Evolutionary conservation across 768 basidiomycete genomes (phyloP), one percentile per base, ranked within the genome.

Genomic region (Mycena alexandri): DNA sequence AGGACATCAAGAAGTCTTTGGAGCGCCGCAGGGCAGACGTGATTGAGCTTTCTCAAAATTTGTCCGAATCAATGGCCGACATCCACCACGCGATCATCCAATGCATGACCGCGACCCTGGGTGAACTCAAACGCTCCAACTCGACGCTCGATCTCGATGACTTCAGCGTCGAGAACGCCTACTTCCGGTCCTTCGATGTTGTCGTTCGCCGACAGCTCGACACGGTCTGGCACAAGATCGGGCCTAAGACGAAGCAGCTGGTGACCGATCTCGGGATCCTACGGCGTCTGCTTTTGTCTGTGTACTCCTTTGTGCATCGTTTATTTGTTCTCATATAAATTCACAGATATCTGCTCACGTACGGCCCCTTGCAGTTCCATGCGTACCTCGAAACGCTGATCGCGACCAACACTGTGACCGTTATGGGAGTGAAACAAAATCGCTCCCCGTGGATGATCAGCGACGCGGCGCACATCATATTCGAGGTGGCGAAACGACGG

Each of bases 161-260:
- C 68, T 84, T 99, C 65, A 95, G 88, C 25, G 87, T 99, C 52
- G 93, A 98, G 74, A 96, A 93, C 72, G 94, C 96, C 0, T 96
- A 98, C 73, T 99, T 98, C 78, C 89, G 90, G 38, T 94, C 93
- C 1, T 99, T 99, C 74, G 96, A 98, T 74, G 80, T 87, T 21
- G 85, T 97, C 55, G 95, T 98, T 3, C 89, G 96, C 4, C 87
- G 89, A 36, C 95, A 96, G 73, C 87, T 99, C 10, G 95, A 98
- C 77, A 86, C 95, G 0, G 92, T 98, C 9, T 99, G 98, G 97
- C 96, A 99, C 78, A 94, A 95, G 79, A 96, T 97, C 29, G 95
- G 95, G 0, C 90, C 94, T 1, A 91, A 88, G 67, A 99, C 96
- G 6, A 95, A 94, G 72, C 94, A 96, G 67, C 87, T 99, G 13